A percentile compares a stretch with the other conserved stretches of the same genome.
phyloP scores from a whole-genome alignment of 768 basidiomycete genomes.

The Boletus reticulatus region DNA sequence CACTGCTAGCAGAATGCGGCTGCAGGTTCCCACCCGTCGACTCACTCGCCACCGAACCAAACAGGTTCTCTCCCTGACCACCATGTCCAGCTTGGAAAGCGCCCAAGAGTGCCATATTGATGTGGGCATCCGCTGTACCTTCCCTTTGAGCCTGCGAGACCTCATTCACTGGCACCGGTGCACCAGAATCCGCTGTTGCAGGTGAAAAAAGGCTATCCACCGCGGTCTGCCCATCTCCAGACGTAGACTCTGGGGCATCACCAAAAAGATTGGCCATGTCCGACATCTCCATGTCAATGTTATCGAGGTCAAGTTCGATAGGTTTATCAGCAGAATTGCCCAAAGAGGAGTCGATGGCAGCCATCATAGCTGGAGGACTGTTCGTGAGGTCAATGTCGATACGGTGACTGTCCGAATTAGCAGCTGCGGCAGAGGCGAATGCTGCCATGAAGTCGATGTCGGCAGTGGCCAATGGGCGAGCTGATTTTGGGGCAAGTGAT shows the following conservation, averaged over 20 bases:
- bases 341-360: conserved; percentile 31
- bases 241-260: conserved; percentile 37
- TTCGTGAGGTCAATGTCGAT: conserved; percentile 61
- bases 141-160: conserved; percentile 20
- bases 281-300: conserved; percentile 62
- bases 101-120: conserved; percentile 39
- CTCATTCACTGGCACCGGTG: conserved; percentile 13
- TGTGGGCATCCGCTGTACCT: conserved; percentile 12
- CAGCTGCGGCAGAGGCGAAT: conserved; percentile 44
- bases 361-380: conserved; percentile 26
- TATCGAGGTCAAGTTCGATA: conserved; percentile 74
- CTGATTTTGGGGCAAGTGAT: conserved; percentile 78
- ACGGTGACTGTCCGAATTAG: conserved; percentile 29
- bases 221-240: conserved; percentile 33
- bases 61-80: conserved; percentile 17
- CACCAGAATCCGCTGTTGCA: conserved; percentile 24
- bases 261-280: conserved; percentile 53
- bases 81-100: conserved; percentile 25
- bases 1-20: conserved; percentile 18
- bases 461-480: conserved; percentile 55
- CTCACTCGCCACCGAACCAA: conserved; percentile 29
- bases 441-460: conserved; percentile 67
- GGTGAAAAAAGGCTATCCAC: conserved; percentile 57
- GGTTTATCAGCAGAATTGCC: conserved; percentile 78
- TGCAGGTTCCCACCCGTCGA: conserved; percentile 13